Base-by-base conservation (phyloP, 2,329 filamentous ascomycete genomes). In the Fusarium albidum region DNA sequence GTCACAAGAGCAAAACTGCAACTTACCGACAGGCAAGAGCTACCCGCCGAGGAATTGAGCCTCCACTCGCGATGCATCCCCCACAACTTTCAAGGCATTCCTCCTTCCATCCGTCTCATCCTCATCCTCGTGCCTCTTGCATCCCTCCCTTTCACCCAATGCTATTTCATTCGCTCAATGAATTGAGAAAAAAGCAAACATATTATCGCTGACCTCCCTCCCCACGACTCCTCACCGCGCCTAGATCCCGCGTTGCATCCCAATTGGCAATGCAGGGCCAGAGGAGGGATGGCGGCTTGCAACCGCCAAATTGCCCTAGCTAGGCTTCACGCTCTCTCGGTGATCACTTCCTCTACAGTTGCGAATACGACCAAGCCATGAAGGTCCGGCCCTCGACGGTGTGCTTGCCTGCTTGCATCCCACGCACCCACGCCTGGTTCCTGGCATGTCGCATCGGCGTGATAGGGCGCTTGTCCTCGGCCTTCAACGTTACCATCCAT, bases 261-360 rank as follows among this genome's bases (percentile, higher is more conserved):
- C 13, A 26, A 38, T 38, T 25, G 21, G 3, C 13, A 26, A 38
- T 38, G 35, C 35, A 38, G 35, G 35, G 6, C 35, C 35, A 9
- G 21, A 27, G 44, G 21, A 27, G 44, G 47, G 35, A 46, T 55
- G 48, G 32, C 41, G 37, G 28, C 48, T 47, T 35, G 21, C 21
- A 21, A 21, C 21, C 21, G 21, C 21, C 21, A 21, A 7, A 7
- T 21, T 21, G 21, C 21, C 7, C 21, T 21, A 21, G 21, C 21
- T 21, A 21, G 21, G 7, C 21, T 44, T 38, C 37, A 35, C 49
- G 29, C 32, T 47, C 3, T 47, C 3, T 54, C 13, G 53, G 47
- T 51, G 57, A 61, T 59, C 53, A 54, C 44, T 61, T 54, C 58
- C 21, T 7, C 21, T 21, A 21, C 38, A 37, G 18, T 48, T 57